Evolutionary conservation across 768 basidiomycete species (phyloP), one percentile per base, ranked within the genome.

Genomic region (Leucosporidium yakuticum): DNA sequence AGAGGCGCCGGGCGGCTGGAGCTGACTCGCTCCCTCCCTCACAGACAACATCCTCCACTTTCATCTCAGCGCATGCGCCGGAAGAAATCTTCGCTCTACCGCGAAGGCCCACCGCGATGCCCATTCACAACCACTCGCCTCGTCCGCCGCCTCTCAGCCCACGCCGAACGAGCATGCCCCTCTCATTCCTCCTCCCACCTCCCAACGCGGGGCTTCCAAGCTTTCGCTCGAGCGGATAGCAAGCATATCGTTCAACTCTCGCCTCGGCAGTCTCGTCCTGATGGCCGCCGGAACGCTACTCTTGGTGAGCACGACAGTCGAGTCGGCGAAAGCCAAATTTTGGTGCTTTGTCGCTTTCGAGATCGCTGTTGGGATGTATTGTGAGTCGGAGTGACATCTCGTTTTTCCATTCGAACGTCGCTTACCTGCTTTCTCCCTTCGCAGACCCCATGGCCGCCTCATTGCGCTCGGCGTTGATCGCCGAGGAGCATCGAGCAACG

Each of bases 401-500:
- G 9, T 50, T 12, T 29, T 17, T 11, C 25, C 5, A 25, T 29
- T 8, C 25, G 51, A 19, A 14, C 23, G 4, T 51, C 8, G 23
- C 25, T 51, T 14, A 44, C 39, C 14, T 44, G 39, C 39, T 44
- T 8, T 8, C 2, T 15, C 39, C 17, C 39, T 9, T 21, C 50
- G 50, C 57, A 58, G 57, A 56, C 27, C 55, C 55, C 15, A 56
- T 34, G 21, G 21, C 32, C 4, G 55, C 29, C 21, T 32, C 55
- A 4, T 32, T 56, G 11, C 55, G 55, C 15, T 56, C 55, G 2
- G 55, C 55, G 21, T n/a, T 58, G 31, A 23, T 58, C 8, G 34
- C 57, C 0, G 57, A 58, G 21, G 57, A 58, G 34, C 39, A 36
- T n/a, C 57, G 57, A 21, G 57, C 57, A 17, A 58, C 57, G 36